Percentiles rank a stretch among this genome's conserved stretches.
phyloP scores from a whole-genome alignment of 768 basidiomycete genomes.

The Suillus spraguei region DNA sequence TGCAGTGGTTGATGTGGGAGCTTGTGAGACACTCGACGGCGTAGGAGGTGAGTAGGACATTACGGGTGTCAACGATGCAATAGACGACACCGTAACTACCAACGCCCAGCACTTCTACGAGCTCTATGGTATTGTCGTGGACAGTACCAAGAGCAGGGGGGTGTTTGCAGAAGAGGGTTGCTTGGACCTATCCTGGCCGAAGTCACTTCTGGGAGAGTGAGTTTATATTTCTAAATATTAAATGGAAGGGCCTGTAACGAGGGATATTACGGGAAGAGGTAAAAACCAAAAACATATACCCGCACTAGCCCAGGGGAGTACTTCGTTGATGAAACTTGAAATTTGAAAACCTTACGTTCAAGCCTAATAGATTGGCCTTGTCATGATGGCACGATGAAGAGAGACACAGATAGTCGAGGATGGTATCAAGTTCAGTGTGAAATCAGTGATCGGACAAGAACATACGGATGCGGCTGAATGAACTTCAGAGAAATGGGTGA shows the following conservation, averaged over 20 bases:
- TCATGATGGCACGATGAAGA: no score
- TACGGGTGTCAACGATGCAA: constrained; percentile 68
- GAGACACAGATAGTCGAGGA: no score
- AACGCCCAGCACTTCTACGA: constrained; percentile 85
- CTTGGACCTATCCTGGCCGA: constrained; percentile 32
- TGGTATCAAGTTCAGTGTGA: no score
- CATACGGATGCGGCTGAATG: no score
- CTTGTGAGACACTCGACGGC: constrained; percentile 92
- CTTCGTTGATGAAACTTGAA: no score
- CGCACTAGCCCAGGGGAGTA: no score
- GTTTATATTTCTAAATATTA: no score
- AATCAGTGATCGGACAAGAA: no score
- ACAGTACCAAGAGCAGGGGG: constrained; percentile 65
- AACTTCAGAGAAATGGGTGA: no score
- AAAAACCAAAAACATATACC: not conserved
- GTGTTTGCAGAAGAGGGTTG: constrained; percentile 35
- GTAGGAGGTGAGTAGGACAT: constrained; percentile 57
- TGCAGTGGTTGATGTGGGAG: constrained; percentile 40
- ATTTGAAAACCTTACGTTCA: no score
- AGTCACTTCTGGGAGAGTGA: constrained; percentile 16
- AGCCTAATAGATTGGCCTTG: no score
- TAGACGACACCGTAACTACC: constrained; percentile 98
- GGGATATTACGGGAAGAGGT: constrained; percentile 21
- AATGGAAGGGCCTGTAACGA: constrained; percentile 20
- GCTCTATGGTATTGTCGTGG: constrained; percentile 78